Evolutionary conservation across 176 grass and related monocot genomes (phyloP), one percentile per base, ranked within the genome.

Genomic region (Otatea glauca): DNA sequence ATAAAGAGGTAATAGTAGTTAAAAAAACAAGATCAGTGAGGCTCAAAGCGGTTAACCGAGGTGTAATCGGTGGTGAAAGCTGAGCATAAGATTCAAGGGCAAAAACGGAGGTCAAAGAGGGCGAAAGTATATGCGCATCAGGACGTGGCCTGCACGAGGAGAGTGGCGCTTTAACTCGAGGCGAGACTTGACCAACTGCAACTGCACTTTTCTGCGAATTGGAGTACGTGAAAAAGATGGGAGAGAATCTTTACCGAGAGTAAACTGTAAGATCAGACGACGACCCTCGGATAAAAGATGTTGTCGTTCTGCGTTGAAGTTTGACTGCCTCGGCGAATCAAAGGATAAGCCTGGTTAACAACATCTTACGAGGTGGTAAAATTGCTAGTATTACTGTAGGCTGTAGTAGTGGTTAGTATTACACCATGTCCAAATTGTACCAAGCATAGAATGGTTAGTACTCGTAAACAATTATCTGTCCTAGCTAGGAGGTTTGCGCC

Each of bases 111-210:
- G 70, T 68, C 79, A 83, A 83, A 77, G 79, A 68, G 84, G 32
- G 73, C 27, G 45, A 90, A 86, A 86, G 79, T 81, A 90, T 87
- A 87, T 83, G 74, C 79, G 74, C 42, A 67, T 73, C 48, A 73
- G 77, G 59, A 69, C 32, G 76, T 85, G 79, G 50, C 60, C 88
- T 83, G 80, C 84, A 90, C 74, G 79, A 90, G 79, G 73, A 8
- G 65, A 60, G 5, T 0, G 6, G n/a, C n/a, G 32, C 17, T 70
- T 87, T 68, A 49, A 45, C 79, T 66, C 48, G 78, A 83, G 83
- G 78, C 29, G 23, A 60, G 24, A 62, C 70, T 89, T 69, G 81
- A 85, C 87, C 76, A 51, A 32, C 51, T 7, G 55, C 54, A 45
- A 12, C 54, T 70, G 48, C 78, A 44, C 37, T 47, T 79, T 68